Base-by-base conservation (phyloP, 1,284 basidiomycete genomes). In the Cryptococcus neoformans region DNA sequence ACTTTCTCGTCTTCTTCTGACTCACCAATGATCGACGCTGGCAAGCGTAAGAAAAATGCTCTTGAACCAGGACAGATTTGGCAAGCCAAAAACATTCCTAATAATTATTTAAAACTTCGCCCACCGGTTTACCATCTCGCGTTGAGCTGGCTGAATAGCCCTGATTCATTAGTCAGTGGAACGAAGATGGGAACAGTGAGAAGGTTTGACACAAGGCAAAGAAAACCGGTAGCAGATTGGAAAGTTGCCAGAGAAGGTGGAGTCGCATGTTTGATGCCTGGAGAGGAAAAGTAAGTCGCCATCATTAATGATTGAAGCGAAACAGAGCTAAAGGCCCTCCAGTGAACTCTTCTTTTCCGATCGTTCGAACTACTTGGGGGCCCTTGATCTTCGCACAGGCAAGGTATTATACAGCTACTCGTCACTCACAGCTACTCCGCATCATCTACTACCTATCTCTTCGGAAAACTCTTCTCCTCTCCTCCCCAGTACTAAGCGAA, bases 311-410 rank as follows among this genome's bases (percentile, higher is more conserved):
- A 17, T 49, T n/a, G 12, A 17, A 2, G 14, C 11, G 6, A 28
- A 8, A 10, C 42, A 44, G 14, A 45, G 21, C 10, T 17, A 45
- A 39, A 57, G 10, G 50, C 16, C 37, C 14, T 9, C 17, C 54
- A 92, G 90, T 68, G 87, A 93, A 72, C 74, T 85, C 1, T 92
- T 91, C 69, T 81, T 88, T 48, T 81, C 87, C 6, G 92, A 94
- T 72, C 81, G 83, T 55, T 85, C 85, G 4, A 84, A 82, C 44
- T 84, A 85, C 65, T 71, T 93, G 1, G 86, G 82, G 53, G 82
- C 88, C 0, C 57, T 93, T 4, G 92, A 94, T 72, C 64, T 87
- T 42, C 83, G 92, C 12, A 90, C 83, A 47, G 91, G 92, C 0
- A 79, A 81, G 48, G 76, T 87, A 8, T 72, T 84, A 5, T 92